phyloP scores from a whole-genome alignment of 169 alveolate species.

The Neospora caninum region DNA sequence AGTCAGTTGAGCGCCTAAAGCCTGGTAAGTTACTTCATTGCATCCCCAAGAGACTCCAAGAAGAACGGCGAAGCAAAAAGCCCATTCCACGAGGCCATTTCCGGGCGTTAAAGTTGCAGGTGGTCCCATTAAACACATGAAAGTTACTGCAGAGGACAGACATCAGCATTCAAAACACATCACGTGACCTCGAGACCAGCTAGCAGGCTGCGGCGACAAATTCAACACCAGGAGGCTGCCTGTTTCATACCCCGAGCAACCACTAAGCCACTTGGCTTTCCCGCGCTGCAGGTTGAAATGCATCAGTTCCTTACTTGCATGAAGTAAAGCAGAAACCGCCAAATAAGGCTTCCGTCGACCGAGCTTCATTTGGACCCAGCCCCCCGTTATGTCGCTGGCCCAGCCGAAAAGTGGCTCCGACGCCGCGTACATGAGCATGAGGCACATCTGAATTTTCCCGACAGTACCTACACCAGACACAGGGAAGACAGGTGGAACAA shows the following conservation, averaged over 20 bases:
- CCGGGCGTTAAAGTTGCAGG: constrained; percentile 12
- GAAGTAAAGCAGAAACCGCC: constrained; percentile 53
- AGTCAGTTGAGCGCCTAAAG: constrained; percentile 62
- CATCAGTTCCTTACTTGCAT: background rate
- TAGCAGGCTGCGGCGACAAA: background rate
- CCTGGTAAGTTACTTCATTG: constrained; percentile 55
- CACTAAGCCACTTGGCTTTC: too few species aligned
- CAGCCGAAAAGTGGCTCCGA: constrained; percentile 62
- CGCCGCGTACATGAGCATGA: constrained; percentile 57
- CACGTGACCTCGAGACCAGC: background rate
- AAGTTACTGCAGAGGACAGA: constrained; percentile 23
- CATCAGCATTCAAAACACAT: background rate
- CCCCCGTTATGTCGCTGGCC: constrained; percentile 54
- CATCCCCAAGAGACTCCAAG: constrained; percentile 62
- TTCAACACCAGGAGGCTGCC: too few species aligned
- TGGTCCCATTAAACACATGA: constrained; percentile 51
- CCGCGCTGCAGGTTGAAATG: too few species aligned
- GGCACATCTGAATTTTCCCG: constrained; percentile 46
- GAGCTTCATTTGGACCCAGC: constrained; percentile 43
- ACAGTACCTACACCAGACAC: constrained; percentile 35
- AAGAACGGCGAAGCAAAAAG: constrained; percentile 39
- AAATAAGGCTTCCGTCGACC: constrained; percentile 55
- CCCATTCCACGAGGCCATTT: constrained; percentile 55
- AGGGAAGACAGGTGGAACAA: background rate
- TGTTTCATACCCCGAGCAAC: too few species aligned